Percentiles rank a stretch among this genome's conserved stretches.
phyloP scores from a whole-genome alignment of 805 yeast species.

The Suhomyces faveliae region DNA sequence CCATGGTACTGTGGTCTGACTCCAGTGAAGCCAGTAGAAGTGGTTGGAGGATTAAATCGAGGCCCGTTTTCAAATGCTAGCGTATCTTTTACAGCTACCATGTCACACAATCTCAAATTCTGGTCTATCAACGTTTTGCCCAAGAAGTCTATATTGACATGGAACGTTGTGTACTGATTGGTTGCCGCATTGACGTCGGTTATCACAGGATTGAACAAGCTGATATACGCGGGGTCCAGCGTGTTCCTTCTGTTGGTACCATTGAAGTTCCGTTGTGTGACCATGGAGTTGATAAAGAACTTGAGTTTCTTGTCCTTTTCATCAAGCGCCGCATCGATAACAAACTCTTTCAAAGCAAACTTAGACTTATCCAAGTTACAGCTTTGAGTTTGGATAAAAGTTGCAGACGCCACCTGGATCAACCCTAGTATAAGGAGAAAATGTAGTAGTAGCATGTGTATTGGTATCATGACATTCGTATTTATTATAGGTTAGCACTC shows the following conservation, averaged over 20 bases:
- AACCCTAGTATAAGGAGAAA: not conserved
- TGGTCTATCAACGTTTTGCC: constrained; percentile 42
- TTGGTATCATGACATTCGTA: not conserved
- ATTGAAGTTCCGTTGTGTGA: constrained; percentile 9
- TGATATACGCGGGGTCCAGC: not conserved
- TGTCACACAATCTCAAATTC: constrained; percentile 44
- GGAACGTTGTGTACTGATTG: constrained; percentile 49
- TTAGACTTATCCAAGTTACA: not conserved
- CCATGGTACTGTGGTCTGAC: not conserved
- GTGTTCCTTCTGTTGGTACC: not conserved
- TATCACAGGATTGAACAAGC: constrained; percentile 20
- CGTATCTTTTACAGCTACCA: constrained; percentile 38
- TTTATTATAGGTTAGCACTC: not conserved
- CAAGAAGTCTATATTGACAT: constrained; percentile 43
- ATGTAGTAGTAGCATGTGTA: not conserved
- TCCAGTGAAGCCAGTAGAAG: not conserved
- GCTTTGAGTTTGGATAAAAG: not conserved
- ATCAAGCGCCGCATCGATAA: constrained; percentile 38
- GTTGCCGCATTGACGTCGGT: constrained; percentile 46
- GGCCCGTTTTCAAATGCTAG: constrained; percentile 25
- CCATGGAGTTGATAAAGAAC: constrained; percentile 36
- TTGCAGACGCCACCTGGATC: not conserved
- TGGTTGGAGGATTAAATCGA: constrained; percentile 17
- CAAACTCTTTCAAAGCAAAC: constrained; percentile 20
- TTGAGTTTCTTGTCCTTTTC: constrained; percentile 25